Percentiles rank a stretch among this genome's conserved stretches.
These are phyloP conservation scores for Malus fusca DNA, from an alignment of 306 rosid species.

Conservation along the genomic window DNA sequence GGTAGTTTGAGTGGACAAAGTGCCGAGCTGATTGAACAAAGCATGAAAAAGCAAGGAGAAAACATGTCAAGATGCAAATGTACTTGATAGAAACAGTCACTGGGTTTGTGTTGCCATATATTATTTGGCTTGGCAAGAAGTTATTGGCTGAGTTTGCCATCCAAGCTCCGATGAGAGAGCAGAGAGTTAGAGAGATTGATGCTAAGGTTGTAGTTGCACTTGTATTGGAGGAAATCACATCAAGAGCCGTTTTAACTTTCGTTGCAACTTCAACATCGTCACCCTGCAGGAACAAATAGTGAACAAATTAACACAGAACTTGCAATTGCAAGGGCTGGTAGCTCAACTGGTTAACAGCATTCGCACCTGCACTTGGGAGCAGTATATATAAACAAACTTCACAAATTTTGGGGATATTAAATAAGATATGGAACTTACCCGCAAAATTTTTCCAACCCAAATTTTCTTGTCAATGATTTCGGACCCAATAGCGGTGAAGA, in stretches of 20 bases:
- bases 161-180: conserved; percentile 74
- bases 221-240: conserved; percentile 41
- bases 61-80: conserved; percentile 44
- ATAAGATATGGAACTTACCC: conserved; percentile 30
- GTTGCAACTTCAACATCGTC: conserved; percentile 8
- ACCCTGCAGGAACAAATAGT: conserved; percentile 20
- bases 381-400: background rate
- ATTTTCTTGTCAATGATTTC: conserved; percentile 60
- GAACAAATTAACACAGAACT: background rate
- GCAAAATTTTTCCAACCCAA: conserved; percentile 60
- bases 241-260: conserved; percentile 31
- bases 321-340: background rate
- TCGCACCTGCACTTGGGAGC: background rate
- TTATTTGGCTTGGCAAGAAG: conserved; percentile 29
- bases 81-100: conserved; percentile 43
- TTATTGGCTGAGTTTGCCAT: conserved; percentile 19
- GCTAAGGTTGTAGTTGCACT: conserved; percentile 49
- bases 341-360: background rate
- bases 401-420: background rate
- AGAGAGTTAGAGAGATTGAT: conserved; percentile 48
- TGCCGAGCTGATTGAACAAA: conserved; percentile 62
- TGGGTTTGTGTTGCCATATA: conserved; percentile 53
- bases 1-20: conserved; percentile 61
- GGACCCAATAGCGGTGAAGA: conserved; percentile 55
- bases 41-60: conserved; percentile 62